Base-by-base conservation (phyloP, 441 rosid genomes). In the Lagerstroemia fauriei region DNA sequence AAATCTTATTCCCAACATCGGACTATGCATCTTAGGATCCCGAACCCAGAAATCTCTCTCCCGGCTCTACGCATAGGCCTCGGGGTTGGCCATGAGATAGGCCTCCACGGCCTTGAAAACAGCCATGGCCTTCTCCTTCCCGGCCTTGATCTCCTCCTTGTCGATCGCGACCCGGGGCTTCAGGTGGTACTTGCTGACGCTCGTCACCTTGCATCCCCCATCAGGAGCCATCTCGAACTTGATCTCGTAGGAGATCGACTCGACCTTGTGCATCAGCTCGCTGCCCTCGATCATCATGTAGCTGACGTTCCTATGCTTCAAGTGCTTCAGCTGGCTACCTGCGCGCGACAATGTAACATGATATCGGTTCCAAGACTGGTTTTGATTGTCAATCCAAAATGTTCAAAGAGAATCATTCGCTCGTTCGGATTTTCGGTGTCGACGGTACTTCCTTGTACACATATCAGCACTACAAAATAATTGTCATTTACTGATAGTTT, bases 141-240 rank as follows among this genome's bases (percentile, higher is more conserved):
- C 80, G 29, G 31, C 84, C 80, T 86, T 81, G 68, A 85, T 65
- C 34, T 83, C 69, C 16, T 86, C 83, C 59, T 73, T 81, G 3
- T 76, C 75, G 5, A 73, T 56, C 9, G 77, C 69, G 31, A 24
- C 0, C 7, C 83, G 87, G 0, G 71, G 82, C 1, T 18, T 61
- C 3, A 84, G 76, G 41, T 66, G 50, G 85, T 80, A 87, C 75
- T 65, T 81, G 83, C 76, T 87, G n/a, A 61, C 69, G 81, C 81
- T 78, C 80, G 80, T 89, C 80, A 75, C 59, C 12, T 34, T 84
- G 87, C 87, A 86, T 1, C 91, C 90, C 27, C 92, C 91, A 9
- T 86, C 85, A 0, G 84, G 57, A 24, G 84, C 46, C 17, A 80
- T 10, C 75, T 73, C 85, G 38, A 88, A 73, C 70, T 86, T 80